Conservation (phyloP, 208 protist genomes). For the Spongospora subterranea region DNA sequence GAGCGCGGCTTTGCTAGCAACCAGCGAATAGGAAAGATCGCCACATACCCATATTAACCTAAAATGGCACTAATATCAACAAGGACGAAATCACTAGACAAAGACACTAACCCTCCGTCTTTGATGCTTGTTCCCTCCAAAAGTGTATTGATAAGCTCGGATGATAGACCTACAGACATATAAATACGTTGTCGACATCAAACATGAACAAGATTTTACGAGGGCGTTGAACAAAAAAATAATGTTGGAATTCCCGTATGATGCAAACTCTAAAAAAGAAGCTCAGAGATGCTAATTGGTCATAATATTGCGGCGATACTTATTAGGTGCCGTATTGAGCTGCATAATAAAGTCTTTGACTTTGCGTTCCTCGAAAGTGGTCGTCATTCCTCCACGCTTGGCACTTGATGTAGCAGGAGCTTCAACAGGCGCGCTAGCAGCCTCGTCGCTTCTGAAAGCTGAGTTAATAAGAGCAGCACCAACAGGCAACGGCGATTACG, state of each 20-base stretch:
- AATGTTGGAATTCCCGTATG: slow-evolving; percentile 41
- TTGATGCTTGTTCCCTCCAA: not conserved
- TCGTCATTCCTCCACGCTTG: not conserved
- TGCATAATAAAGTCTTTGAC: slow-evolving; percentile 10
- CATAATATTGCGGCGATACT: not conserved
- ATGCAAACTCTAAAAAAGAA: not conserved
- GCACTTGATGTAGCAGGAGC: not conserved
- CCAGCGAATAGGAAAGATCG: slow-evolving; percentile 38
- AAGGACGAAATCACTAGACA: not conserved
- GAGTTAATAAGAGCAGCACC: not conserved
- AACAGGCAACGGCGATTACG: not conserved
- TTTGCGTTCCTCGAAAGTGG: slow-evolving; percentile 44
- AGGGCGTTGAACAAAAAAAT: slow-evolving; percentile 30
- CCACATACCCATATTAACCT: slow-evolving; percentile 50
- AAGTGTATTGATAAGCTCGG: not conserved
- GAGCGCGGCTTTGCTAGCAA: slow-evolving; percentile 18
- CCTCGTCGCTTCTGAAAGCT: not conserved
- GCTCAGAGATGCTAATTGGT: not conserved
- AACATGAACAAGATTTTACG: not conserved
- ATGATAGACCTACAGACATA: not conserved
- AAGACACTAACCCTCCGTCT: not conserved
- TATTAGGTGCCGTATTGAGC: slow-evolving; percentile 51
- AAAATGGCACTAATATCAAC: not conserved
- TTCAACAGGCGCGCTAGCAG: not conserved
- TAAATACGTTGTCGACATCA: not conserved